phyloP scores from a whole-genome alignment of 768 basidiomycete species.

The Podaxis sp. region DNA sequence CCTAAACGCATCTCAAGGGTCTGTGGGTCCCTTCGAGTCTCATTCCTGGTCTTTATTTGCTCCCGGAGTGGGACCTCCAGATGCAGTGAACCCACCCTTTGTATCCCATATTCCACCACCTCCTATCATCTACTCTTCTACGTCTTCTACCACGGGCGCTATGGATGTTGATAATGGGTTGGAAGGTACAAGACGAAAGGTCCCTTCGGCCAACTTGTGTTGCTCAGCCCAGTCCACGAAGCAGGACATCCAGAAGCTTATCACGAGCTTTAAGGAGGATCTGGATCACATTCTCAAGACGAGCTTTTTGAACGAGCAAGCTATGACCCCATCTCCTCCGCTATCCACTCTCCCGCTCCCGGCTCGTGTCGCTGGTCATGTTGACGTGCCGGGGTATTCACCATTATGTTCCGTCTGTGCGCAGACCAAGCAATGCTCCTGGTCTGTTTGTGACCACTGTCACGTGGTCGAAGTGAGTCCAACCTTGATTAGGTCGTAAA shows the following conservation, averaged over 20 bases:
- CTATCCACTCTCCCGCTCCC: conserved; percentile 4
- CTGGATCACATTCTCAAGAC: conserved; percentile 8
- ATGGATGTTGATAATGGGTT: conserved; percentile 15
- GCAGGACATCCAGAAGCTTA: conserved; percentile 19
- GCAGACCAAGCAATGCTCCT: conserved; percentile 23
- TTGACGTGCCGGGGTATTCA: neutral
- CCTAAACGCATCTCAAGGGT: conserved; percentile 13
- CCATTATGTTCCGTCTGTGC: conserved; percentile 30
- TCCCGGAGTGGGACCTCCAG: conserved; percentile 5
- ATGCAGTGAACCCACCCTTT: conserved; percentile 20
- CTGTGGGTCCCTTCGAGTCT: neutral
- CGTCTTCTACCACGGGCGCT: conserved; percentile 17
- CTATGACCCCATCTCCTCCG: neutral
- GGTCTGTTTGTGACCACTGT: conserved; percentile 35
- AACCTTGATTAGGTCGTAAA: neutral
- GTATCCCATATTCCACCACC: conserved; percentile 29
- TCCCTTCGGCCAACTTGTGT: conserved; percentile 13
- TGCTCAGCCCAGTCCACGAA: conserved; percentile 18
- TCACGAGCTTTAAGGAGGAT: conserved; percentile 18
- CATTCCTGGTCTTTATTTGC: conserved; percentile 7
- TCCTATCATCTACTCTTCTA: conserved; percentile 28
- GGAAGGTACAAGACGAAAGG: conserved; percentile 18
- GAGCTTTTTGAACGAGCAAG: neutral
- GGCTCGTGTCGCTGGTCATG: conserved; percentile 11
- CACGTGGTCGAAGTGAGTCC: conserved; percentile 30